Percentiles rank a stretch among this genome's conserved stretches.
phyloP scores from a whole-genome alignment of 2,329 filamentous ascomycete genomes.

The Alternaria atra region DNA sequence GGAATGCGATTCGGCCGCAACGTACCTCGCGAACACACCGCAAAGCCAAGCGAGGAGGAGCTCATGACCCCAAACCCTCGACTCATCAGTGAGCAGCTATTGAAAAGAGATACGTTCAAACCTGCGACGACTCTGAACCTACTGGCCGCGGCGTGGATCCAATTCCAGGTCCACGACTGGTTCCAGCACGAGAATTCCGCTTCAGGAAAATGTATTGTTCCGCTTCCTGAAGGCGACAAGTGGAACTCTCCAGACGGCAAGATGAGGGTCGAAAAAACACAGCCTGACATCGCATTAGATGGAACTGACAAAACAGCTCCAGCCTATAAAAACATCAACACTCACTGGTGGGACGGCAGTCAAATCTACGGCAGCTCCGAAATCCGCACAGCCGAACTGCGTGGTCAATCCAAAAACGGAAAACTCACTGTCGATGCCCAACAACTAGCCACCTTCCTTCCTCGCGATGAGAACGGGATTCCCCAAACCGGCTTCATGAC shows the following conservation, averaged over 20 bases:
- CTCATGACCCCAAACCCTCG: slow-evolving; percentile 57
- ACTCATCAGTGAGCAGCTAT: slow-evolving; percentile 54
- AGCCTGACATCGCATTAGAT: slow-evolving; percentile 44
- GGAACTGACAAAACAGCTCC: slow-evolving; percentile 38
- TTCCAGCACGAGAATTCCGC: slow-evolving; percentile 32
- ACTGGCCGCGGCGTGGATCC: slow-evolving; percentile 61
- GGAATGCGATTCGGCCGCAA: slow-evolving; percentile 59
- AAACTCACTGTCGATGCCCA: slow-evolving; percentile 51
- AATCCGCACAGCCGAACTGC: slow-evolving; percentile 47
- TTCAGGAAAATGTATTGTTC: slow-evolving; percentile 43
- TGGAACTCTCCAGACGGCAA: slow-evolving; percentile 40
- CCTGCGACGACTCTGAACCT: slow-evolving; percentile 58
- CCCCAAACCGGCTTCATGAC: slow-evolving; percentile 55
- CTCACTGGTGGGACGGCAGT: slow-evolving; percentile 59
- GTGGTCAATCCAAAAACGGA: slow-evolving; percentile 49
- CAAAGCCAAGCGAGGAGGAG: slow-evolving; percentile 54
- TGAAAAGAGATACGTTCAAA: slow-evolving; percentile 56
- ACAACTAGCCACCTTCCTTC: slow-evolving; percentile 51
- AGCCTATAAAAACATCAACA: slow-evolving; percentile 55
- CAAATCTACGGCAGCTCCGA: slow-evolving; percentile 59
- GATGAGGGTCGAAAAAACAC: slow-evolving; percentile 52
- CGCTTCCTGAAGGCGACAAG: slow-evolving; percentile 46
- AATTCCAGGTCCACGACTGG: slow-evolving; percentile 46
- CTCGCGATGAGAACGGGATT: slow-evolving; percentile 51
- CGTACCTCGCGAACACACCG: slow-evolving; percentile 50